Percentiles rank a stretch among this genome's conserved stretches.
These are phyloP conservation scores for Anthracocystis panici-leucophaei DNA, from an alignment of 1,284 basidiomycete genomes.

Conservation along the genomic window DNA sequence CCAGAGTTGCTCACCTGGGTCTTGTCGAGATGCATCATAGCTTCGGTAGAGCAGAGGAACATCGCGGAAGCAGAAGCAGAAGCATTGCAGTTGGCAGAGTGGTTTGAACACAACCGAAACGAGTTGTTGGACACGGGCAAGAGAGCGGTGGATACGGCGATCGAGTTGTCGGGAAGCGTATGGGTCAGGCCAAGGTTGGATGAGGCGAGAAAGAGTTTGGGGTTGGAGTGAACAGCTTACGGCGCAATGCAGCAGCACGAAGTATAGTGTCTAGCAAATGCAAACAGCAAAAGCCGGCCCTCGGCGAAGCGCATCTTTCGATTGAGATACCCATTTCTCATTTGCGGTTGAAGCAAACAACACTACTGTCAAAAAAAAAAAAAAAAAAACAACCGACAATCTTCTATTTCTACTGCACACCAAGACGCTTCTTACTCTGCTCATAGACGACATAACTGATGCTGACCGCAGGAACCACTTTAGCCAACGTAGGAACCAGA, in stretches of 20 bases:
- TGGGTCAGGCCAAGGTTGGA: slow-evolving; percentile 66
- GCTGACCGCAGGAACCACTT: slow-evolving; percentile 71
- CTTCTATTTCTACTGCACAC: slow-evolving; percentile 46
- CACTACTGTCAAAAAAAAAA: too few relatives aligned
- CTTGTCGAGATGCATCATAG: slow-evolving; percentile 56
- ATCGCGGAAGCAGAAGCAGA: slow-evolving; percentile 50
- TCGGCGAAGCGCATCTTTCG: neutral
- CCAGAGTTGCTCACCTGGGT: slow-evolving; percentile 57
- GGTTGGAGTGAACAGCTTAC: slow-evolving; percentile 13
- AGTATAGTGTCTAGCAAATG: neutral
- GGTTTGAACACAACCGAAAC: slow-evolving; percentile 34
- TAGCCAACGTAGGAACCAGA: slow-evolving; percentile 87
- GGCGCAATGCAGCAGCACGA: neutral
- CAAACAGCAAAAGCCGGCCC: too few relatives aligned
- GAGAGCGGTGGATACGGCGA: slow-evolving; percentile 53
- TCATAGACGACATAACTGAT: slow-evolving; percentile 69
- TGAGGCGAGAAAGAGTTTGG: slow-evolving; percentile 55
- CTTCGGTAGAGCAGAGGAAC: slow-evolving; percentile 40
- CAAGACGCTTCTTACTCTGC: slow-evolving; percentile 58
- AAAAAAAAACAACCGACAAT: too few relatives aligned
- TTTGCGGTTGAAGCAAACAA: too few relatives aligned
- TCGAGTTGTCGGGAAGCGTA: slow-evolving; percentile 58
- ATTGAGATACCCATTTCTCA: too few relatives aligned
- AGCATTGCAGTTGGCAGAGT: slow-evolving; percentile 52
- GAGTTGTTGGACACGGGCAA: slow-evolving; percentile 27